Evolutionary conservation across 495 filamentous ascomycete species (phyloP).

Genomic region (Xylaria sp.): DNA sequence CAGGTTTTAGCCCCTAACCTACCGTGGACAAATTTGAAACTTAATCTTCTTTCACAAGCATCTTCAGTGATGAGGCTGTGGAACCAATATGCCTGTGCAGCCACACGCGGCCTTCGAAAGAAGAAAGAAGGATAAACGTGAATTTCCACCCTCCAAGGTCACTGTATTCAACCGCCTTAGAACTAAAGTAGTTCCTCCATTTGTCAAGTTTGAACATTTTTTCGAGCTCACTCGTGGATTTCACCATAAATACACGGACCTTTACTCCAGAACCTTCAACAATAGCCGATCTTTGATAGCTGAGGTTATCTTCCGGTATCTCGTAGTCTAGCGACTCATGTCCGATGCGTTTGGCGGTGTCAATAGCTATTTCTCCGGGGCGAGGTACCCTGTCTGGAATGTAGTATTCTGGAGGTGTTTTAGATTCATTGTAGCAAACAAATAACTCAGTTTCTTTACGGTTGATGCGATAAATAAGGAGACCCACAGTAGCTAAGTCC

Average conservation of each 20-base stretch:
- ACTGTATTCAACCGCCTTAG: no score
- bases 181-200: no score
- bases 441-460: neutral
- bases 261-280: neutral
- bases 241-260: neutral
- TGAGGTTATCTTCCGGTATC: neutral
- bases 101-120: neutral
- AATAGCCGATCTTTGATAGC: neutral
- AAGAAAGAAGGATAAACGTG: neutral
- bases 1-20: neutral
- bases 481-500: neutral
- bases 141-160: constrained; percentile 4
- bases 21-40: neutral
- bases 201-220: neutral
- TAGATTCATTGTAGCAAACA: neutral
- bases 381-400: neutral
- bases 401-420: neutral
- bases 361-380: neutral
- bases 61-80: neutral
- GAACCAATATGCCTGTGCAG: neutral
- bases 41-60: neutral
- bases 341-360: neutral
- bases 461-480: neutral
- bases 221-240: neutral
- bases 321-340: neutral